phyloP scores from a whole-genome alignment of 352 stramenopile genomes.

The Lagenidium giganteum region DNA sequence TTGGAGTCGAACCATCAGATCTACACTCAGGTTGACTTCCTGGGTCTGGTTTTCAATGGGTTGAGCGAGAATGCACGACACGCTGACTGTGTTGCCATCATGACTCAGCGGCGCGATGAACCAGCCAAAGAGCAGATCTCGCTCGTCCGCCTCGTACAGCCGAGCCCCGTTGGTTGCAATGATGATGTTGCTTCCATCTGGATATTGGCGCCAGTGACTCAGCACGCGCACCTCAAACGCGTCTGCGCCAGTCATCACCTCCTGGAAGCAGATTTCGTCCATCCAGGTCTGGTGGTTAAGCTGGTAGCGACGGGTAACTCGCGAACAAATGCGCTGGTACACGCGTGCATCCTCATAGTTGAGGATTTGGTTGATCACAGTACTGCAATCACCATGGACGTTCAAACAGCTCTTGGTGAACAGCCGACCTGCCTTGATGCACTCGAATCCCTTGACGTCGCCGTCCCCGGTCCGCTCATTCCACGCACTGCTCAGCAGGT shows the following conservation, averaged over 20 bases:
- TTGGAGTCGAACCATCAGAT: constrained; percentile 24
- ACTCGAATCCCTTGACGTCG: constrained; percentile 29
- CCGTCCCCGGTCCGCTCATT: constrained; percentile 8
- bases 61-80: constrained; percentile 51
- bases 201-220: constrained; percentile 54
- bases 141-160: constrained; percentile 18
- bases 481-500: too few species aligned
- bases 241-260: constrained; percentile 8
- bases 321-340: constrained; percentile 35
- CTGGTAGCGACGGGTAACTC: constrained; percentile 28
- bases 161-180: constrained; percentile 25
- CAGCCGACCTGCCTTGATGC: constrained; percentile 14
- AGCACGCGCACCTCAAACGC: constrained; percentile 22
- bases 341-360: constrained; percentile 35
- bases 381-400: constrained; percentile 20
- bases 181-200: constrained; percentile 48
- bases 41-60: constrained; percentile 22
- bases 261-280: constrained; percentile 33
- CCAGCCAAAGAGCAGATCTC: constrained; percentile 51
- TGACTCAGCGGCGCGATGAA: constrained; percentile 37
- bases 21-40: constrained; percentile 34
- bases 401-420: constrained; percentile 42
- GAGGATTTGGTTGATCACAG: constrained; percentile 21
- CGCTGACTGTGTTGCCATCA: constrained; percentile 32
- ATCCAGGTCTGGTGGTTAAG: constrained; percentile 38